Evolutionary conservation across 495 filamentous ascomycete genomes (phyloP).

Genomic region (Poronia punctata): DNA sequence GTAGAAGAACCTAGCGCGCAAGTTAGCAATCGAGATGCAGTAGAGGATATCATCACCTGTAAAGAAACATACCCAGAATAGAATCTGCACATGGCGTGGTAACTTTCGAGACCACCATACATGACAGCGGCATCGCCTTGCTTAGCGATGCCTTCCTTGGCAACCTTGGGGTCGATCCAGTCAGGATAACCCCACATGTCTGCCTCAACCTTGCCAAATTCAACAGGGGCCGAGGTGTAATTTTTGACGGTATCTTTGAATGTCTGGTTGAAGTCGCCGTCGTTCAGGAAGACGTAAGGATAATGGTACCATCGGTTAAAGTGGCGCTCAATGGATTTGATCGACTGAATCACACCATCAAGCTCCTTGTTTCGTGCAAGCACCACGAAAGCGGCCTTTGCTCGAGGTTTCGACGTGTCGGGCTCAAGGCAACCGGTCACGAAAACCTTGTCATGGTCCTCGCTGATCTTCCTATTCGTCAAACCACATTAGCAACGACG

Average conservation of each 20-base stretch:
- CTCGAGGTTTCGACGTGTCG: constrained; percentile 57
- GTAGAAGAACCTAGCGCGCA: constrained; percentile 75
- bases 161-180: constrained; percentile 89
- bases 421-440: constrained; percentile 77
- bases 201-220: constrained; percentile 90
- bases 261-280: constrained; percentile 87
- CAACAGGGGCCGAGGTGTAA: constrained; percentile 77
- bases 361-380: constrained; percentile 95
- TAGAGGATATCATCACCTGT: not conserved
- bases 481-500: not conserved
- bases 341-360: constrained; percentile 88
- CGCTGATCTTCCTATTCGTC: constrained; percentile 78
- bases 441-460: constrained; percentile 95
- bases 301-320: constrained; percentile 99
- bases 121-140: constrained; percentile 98
- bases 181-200: constrained; percentile 95
- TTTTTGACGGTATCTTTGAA: constrained; percentile 87
- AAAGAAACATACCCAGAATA: constrained; percentile 73
- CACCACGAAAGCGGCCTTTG: constrained; percentile 93
- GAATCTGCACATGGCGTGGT: constrained; percentile 97
- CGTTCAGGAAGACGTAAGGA: constrained; percentile 98
- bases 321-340: constrained; percentile 96
- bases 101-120: constrained; percentile 99
- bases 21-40: constrained; percentile 15
- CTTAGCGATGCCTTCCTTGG: constrained; percentile 89